These are phyloP conservation scores for Astragalus glycyphyllos DNA, from an alignment of 306 rosid species.

Conservation along the genomic window DNA sequence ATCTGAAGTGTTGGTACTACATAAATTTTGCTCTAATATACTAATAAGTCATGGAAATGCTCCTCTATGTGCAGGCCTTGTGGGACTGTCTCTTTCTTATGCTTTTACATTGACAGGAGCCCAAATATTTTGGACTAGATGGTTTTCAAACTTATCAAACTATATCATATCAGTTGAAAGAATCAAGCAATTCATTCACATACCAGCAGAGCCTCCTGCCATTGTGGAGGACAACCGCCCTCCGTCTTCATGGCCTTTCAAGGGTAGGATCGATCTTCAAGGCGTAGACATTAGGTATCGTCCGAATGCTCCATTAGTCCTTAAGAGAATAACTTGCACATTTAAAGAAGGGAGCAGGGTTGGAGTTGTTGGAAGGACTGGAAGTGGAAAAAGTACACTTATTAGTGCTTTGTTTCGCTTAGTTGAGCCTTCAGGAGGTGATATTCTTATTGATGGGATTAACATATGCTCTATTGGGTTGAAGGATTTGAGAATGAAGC, in stretches of 20 bases:
- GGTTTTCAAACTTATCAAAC: slow-evolving; percentile 63
- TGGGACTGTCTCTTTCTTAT: slow-evolving; percentile 78
- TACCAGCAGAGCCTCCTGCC: slow-evolving; percentile 72
- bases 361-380: slow-evolving; percentile 91
- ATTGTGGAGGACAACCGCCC: slow-evolving; percentile 63
- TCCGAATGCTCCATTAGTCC: slow-evolving; percentile 68
- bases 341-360: slow-evolving; percentile 70
- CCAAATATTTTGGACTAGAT: slow-evolving; percentile 55
- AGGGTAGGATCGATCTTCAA: slow-evolving; percentile 73
- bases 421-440: slow-evolving; percentile 73
- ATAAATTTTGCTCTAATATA: background rate
- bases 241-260: slow-evolving; percentile 74
- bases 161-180: slow-evolving; percentile 75
- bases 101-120: slow-evolving; percentile 58
- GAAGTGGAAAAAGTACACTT: slow-evolving; percentile 81
- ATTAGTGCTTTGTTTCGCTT: slow-evolving; percentile 82
- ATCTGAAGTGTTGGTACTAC: too few species aligned
- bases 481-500: slow-evolving; percentile 74
- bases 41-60: background rate
- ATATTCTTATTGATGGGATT: slow-evolving; percentile 64
- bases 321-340: slow-evolving; percentile 75
- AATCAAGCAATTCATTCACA: slow-evolving; percentile 79
- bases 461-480: slow-evolving; percentile 74
- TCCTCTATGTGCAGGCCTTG: slow-evolving; percentile 64
- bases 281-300: slow-evolving; percentile 68